Percentiles rank a stretch among this genome's conserved stretches.
Conservation (phyloP, 441 rosid species). For the Pelargonium australe region DNA sequence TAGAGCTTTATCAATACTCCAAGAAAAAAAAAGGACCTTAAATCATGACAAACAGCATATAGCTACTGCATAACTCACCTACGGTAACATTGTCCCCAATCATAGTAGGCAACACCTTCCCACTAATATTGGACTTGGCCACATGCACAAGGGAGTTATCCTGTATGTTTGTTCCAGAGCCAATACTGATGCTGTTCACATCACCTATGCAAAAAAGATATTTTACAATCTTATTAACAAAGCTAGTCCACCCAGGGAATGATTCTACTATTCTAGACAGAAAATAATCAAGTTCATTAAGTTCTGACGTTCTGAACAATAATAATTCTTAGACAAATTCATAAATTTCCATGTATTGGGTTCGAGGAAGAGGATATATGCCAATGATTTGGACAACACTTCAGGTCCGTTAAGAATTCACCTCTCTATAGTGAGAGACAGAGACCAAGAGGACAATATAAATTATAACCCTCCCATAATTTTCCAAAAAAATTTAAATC, state of each 20-base stretch:
- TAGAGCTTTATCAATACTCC: background rate
- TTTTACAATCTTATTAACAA: background rate
- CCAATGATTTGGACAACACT: background rate
- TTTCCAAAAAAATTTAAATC: background rate
- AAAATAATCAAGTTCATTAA: background rate
- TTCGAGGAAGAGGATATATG: background rate
- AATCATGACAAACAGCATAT: too few species aligned
- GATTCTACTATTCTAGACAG: too few species aligned
- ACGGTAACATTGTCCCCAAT: conserved; percentile 88
- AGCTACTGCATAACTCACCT: conserved; percentile 39
- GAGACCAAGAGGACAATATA: background rate
- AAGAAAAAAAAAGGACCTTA: background rate
- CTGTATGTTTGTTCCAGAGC: conserved; percentile 90
- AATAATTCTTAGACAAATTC: background rate
- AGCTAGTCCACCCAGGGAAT: background rate
- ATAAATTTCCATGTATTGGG: background rate
- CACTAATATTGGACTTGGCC: conserved; percentile 86
- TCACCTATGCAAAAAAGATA: conserved; percentile 46
- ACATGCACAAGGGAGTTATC: conserved; percentile 88
- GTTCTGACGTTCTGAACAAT: background rate
- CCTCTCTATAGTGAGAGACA: background rate
- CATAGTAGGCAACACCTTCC: conserved; percentile 75
- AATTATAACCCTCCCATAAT: background rate
- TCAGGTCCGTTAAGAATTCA: background rate
- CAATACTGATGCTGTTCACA: conserved; percentile 70